Evolutionary conservation across 1,139 yeast species (phyloP), one percentile per base, ranked within the genome.

Genomic region (Lodderomyces elongisporus): DNA sequence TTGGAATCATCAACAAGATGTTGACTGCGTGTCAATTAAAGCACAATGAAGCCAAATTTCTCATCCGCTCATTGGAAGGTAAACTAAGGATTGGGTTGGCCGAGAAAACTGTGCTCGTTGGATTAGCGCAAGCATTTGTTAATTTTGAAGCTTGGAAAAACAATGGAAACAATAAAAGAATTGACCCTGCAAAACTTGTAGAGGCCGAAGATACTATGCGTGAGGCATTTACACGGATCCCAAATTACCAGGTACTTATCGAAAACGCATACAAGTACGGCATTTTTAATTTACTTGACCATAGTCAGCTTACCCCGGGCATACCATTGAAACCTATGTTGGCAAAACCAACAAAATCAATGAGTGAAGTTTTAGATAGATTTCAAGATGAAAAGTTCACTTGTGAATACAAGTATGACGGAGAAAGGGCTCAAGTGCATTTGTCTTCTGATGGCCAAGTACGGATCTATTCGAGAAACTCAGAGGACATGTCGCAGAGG

Each of bases 401-500:
- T 0, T 89, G 96, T 54, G 98, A 91, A 54, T 91, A 89, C 62
- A 91, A 91, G 52, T 91, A 91, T 51, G 98, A 91, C 55, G 99
- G 99, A 30, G 98, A 93, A 58, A 74, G 99, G 47, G 97, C 97
- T 0, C 99, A 91, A 53, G 82, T 91, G 6, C 99, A 91, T 56
- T 59, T 83, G 24, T 56, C 85, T 14, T 60, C 66, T 1, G 75
- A 75, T 46, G 96, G 96, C 0, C 52, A 66, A 8, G 79, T 88
- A 45, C 69, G 76, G 34, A 82, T 91, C 7, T 91, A 87, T 54
- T 88, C 96, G 1, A 75, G 99, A 59, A 91, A 91, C 56, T 85
- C 95, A 33, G 99, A 91, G 63, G 93, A 93, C 56, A 91, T 91
- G 98, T 83, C 96, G 0, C 87, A 85, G 53, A 66, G 96, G 49